Percentiles rank a stretch among this genome's conserved stretches.
Conservation (phyloP, 1,284 basidiomycete species). For the Neonothopanus nambi region DNA sequence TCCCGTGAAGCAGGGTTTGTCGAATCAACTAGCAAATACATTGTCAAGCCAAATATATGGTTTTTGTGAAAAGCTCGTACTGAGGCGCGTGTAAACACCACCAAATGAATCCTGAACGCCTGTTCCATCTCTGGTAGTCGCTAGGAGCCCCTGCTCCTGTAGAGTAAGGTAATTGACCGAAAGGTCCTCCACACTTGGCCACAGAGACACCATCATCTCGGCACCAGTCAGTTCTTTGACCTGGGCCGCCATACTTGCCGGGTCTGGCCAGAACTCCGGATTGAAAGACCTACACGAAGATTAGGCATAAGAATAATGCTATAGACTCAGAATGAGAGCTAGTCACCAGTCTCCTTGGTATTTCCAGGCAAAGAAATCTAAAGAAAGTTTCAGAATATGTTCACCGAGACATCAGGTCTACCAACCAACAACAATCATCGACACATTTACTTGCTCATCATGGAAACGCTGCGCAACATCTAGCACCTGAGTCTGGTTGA, state of each 20-base stretch:
- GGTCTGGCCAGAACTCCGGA: constrained; percentile 38
- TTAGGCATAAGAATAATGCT: neutral
- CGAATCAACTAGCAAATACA: constrained; percentile 25
- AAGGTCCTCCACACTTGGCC: constrained; percentile 42
- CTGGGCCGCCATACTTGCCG: constrained; percentile 35
- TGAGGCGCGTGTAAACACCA: constrained; percentile 40
- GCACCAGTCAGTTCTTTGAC: constrained; percentile 42
- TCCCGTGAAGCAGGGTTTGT: constrained; percentile 34
- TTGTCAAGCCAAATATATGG: neutral
- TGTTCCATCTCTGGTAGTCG: constrained; percentile 39
- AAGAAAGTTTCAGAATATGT: neutral
- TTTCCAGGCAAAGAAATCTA: constrained; percentile 44
- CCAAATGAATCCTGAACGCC: constrained; percentile 41
- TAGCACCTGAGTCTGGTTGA: constrained; percentile 37
- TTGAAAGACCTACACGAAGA: constrained; percentile 35
- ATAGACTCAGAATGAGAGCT: neutral
- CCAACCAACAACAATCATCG: constrained; percentile 39
- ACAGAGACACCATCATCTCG: constrained; percentile 46
- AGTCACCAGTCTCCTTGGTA: constrained; percentile 41
- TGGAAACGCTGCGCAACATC: constrained; percentile 41
- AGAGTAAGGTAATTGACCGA: constrained; percentile 37
- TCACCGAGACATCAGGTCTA: neutral
- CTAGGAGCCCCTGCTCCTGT: constrained; percentile 36
- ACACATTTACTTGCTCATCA: constrained; percentile 40
- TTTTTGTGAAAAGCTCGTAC: constrained; percentile 19